These are phyloP conservation scores for Mimosa pudica DNA, from an alignment of 306 rosid species.

Conservation along the genomic window DNA sequence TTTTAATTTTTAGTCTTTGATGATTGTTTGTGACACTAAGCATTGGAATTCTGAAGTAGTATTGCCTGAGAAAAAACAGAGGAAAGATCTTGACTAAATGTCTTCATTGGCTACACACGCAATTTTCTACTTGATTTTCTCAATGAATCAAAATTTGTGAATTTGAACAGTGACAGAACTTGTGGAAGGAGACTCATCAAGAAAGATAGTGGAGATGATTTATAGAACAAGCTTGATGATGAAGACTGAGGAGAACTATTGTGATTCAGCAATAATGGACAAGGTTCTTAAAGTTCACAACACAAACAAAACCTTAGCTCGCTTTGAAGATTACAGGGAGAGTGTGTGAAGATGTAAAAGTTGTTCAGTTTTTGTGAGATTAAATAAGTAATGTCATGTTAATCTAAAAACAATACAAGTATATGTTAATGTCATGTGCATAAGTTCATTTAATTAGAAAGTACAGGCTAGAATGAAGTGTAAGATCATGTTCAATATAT, in stretches of 20 bases:
- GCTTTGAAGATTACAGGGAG: conserved; percentile 3
- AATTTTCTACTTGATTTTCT: no score
- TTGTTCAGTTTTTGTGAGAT: background rate
- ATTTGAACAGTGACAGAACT: conserved; percentile 76
- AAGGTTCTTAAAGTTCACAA: conserved; percentile 75
- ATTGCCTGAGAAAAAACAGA: background rate
- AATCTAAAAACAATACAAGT: background rate
- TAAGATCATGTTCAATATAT: background rate
- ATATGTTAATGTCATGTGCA: background rate
- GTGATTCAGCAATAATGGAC: conserved; percentile 70
- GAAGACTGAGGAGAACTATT: conserved; percentile 55
- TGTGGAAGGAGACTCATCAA: conserved; percentile 89
- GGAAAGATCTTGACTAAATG: background rate
- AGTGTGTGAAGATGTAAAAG: background rate
- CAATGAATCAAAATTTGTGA: background rate
- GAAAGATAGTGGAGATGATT: conserved; percentile 92
- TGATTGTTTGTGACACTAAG: no score
- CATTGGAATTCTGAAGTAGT: no score
- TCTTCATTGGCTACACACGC: background rate
- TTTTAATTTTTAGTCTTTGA: no score
- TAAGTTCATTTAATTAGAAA: background rate
- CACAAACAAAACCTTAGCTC: conserved; percentile 55
- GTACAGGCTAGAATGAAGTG: background rate
- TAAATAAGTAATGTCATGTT: background rate
- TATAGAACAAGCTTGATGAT: conserved; percentile 84